Evolutionary conservation across 1,284 basidiomycete genomes (phyloP).

Genomic region (Ustilago lituana): DNA sequence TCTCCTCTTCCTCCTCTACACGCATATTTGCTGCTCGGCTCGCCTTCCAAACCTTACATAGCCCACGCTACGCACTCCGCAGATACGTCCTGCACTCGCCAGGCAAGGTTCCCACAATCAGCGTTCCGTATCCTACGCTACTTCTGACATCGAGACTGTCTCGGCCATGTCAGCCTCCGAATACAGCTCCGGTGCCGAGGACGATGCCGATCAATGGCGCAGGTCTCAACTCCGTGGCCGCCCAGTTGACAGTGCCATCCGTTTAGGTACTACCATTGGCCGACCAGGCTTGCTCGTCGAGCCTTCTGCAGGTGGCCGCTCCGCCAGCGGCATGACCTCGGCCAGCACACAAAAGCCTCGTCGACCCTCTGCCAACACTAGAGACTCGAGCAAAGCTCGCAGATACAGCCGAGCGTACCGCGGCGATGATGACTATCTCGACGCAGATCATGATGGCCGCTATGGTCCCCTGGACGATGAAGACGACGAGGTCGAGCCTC

Average conservation of each 20-base stretch:
- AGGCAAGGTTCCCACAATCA: conserved; percentile 41
- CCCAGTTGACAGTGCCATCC: conserved; percentile 22
- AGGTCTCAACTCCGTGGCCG: conserved; percentile 27
- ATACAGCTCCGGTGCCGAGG: conserved; percentile 54
- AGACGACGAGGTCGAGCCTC: conserved; percentile 70
- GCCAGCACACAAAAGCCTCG: conserved; percentile 24
- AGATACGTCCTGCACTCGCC: conserved; percentile 23
- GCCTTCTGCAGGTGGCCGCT: conserved; percentile 13
- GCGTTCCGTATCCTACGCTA: conserved; percentile 52
- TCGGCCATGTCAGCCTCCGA: conserved; percentile 55
- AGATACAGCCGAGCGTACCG: conserved; percentile 35
- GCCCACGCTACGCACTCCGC: conserved; percentile 21
- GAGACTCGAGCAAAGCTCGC: conserved; percentile 41
- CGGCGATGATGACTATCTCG: conserved; percentile 35
- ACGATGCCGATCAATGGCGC: conserved; percentile 39
- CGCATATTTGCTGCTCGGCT: too few species aligned
- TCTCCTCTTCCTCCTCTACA: too few species aligned
- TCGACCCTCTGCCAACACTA: conserved; percentile 24
- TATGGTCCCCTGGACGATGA: conserved; percentile 51
- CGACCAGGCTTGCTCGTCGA: conserved; percentile 35
- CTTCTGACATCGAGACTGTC: conserved; percentile 55
- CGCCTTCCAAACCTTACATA: too few species aligned
- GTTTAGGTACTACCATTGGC: conserved; percentile 31
- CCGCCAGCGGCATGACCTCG: conserved; percentile 23
- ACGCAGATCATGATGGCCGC: conserved; percentile 40